A percentile compares a stretch with the other conserved stretches of the same genome.
Conservation (phyloP, 1,139 yeast genomes). For the Fermentozyma sake region DNA sequence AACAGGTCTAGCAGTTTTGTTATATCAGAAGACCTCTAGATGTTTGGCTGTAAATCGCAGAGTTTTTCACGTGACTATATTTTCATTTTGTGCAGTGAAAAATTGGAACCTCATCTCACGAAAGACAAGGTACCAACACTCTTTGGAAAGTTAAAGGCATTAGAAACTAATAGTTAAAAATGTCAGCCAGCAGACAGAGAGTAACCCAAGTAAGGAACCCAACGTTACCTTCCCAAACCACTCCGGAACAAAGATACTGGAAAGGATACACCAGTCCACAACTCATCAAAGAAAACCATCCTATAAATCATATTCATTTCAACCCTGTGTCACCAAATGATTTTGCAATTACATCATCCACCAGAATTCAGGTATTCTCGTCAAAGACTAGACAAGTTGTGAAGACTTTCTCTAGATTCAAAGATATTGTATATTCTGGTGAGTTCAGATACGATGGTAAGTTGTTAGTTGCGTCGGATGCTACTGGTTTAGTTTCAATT, state of each 20-base stretch:
- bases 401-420: conserved; percentile 85
- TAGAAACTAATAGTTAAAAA: conserved; percentile 26
- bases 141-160: no score
- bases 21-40: no score
- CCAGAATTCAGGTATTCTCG: conserved; percentile 87
- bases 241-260: conserved; percentile 96
- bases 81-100: no score
- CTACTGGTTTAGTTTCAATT: conserved; percentile 79
- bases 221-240: conserved; percentile 70
- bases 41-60: no score
- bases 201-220: conserved; percentile 70
- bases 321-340: conserved; percentile 86
- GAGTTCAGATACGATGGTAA: conserved; percentile 82
- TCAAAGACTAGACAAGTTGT: conserved; percentile 88
- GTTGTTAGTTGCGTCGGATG: conserved; percentile 82
- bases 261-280: conserved; percentile 79
- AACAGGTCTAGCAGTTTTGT: no score
- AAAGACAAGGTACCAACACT: no score
- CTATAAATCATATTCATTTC: conserved; percentile 83
- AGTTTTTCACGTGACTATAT: no score
- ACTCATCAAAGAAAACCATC: conserved; percentile 87
- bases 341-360: conserved; percentile 89
- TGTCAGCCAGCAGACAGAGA: conserved; percentile 79
- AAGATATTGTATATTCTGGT: conserved; percentile 85
- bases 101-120: no score